Evolutionary conservation across 192 early-diverging fungal genomes (phyloP), one percentile per base, ranked within the genome.

Genomic region (Gaertneriomyces sp.): DNA sequence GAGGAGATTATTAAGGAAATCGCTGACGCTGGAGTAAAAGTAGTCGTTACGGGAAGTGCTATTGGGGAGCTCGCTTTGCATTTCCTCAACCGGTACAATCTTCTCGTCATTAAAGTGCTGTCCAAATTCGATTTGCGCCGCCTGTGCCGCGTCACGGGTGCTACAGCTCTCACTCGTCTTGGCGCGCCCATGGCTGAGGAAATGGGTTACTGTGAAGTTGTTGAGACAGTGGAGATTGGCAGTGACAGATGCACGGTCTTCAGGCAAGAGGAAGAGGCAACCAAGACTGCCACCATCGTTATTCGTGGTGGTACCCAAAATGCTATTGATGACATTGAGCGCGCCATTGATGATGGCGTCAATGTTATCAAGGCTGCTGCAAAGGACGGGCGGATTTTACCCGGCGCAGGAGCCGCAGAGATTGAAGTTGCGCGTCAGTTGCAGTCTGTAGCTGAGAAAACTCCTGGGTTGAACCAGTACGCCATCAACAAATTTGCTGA

Each of bases 201-300:
- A 68, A 92, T 97, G 89, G 96, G 96, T 50, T 93, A 84, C 82
- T 97, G 94, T 82, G 96, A 98, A 64, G 82, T 97, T 76, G 90
- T 98, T 33, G 92, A 95, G 73, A 90, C 91, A 41, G 90, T 95
- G 53, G 96, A 98, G 76, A 95, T 98, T 76, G 96, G 96, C 67
- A 88, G 89, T 69, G 95, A 98, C 79, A 88, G 94, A 60, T 95
- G 95, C 66, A 98, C 96, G 9, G 89, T 97, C n/a, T 92, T 98
- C 81, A 85, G 94, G 69, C 96, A 98, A 79, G 90, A 93, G 47
- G 85, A 89, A 61, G 94, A 95, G 45, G 79, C 74, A 42, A 89
- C 89, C 53, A 90, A 90, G 74, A 92, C 94, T 42, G 91, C 92
- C 17, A 98, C 96, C 7, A 93, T 98, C 69, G 92, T 98, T 41